These are phyloP conservation scores for Fusarium sp. DNA, from an alignment of 2,329 filamentous ascomycete species.

Conservation along the genomic window DNA sequence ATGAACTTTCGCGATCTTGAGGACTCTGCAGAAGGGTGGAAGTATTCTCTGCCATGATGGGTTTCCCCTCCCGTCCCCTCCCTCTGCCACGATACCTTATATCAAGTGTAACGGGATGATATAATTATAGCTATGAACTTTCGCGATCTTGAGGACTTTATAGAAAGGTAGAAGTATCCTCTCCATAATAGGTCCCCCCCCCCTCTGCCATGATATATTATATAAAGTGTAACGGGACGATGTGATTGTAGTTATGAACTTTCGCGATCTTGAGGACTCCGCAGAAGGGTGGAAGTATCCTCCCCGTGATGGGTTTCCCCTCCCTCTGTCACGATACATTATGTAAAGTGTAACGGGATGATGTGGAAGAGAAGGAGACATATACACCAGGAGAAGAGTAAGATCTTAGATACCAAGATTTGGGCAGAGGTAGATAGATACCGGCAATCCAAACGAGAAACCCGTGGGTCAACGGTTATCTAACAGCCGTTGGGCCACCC, in stretches of 20 bases:
- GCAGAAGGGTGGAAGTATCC: neutral
- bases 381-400: neutral
- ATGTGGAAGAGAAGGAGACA: neutral
- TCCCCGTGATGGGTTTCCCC: neutral
- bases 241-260: conserved; percentile 14
- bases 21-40: neutral
- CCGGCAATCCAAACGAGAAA: no score
- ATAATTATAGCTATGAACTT: no score
- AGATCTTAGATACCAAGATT: neutral
- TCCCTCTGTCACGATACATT: conserved; percentile 16
- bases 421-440: neutral
- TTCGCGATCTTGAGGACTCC: neutral
- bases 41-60: neutral
- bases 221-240: no score
- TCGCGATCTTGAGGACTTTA: no score
- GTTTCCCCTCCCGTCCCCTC: neutral
- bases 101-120: neutral
- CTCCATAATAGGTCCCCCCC: no score
- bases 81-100: conserved; percentile 17
- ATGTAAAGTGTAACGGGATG: neutral
- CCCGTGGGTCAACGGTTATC: no score
- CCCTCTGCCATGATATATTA: no score
- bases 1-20: conserved; percentile 9
- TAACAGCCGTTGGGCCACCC: no score
- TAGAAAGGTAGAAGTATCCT: no score